Percentiles rank a stretch among this genome's conserved stretches.
Conservation (phyloP, 2,329 filamentous ascomycete genomes). For the Rhinocladiella mackenziei region DNA sequence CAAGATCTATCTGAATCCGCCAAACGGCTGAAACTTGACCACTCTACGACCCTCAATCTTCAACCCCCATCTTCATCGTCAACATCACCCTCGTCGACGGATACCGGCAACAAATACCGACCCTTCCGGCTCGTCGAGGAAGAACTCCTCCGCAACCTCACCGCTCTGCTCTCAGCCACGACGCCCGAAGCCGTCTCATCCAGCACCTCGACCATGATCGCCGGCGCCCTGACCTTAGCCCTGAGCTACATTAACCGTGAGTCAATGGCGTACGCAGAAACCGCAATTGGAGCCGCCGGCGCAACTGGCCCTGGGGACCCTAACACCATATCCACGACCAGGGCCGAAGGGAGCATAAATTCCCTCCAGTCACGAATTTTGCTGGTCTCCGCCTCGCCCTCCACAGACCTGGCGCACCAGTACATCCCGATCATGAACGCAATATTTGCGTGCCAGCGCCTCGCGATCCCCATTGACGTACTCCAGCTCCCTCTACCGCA, state of each 20-base stretch:
- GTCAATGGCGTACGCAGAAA: conserved; percentile 59
- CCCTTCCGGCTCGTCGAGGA: conserved; percentile 85
- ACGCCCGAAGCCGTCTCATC: conserved; percentile 59
- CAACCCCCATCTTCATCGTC: conserved; percentile 19
- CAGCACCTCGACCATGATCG: conserved; percentile 77
- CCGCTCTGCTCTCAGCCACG: conserved; percentile 67
- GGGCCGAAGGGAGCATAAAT: conserved; percentile 37
- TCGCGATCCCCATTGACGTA: conserved; percentile 86
- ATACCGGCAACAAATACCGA: conserved; percentile 80
- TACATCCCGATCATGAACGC: conserved; percentile 99
- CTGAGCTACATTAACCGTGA: conserved; percentile 87
- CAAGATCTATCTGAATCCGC: conserved; percentile 21
- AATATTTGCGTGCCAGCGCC: conserved; percentile 89
- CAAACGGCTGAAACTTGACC: conserved; percentile 25
- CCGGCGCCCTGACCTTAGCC: conserved; percentile 84
- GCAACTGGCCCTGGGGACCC: conserved; percentile 21
- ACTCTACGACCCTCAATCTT: conserved; percentile 25
- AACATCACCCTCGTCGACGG: conserved; percentile 26
- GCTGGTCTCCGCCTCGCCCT: conserved; percentile 83
- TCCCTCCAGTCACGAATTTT: conserved; percentile 75
- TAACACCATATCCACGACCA: conserved; percentile 12
- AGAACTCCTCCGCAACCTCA: conserved; percentile 70
- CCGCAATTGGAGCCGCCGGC: conserved; percentile 44
- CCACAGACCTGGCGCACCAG: conserved; percentile 77
- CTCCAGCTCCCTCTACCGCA: conserved; percentile 60